Evolutionary conservation across 805 yeast genomes (phyloP).

Genomic region (Saturnispora besseyi): DNA sequence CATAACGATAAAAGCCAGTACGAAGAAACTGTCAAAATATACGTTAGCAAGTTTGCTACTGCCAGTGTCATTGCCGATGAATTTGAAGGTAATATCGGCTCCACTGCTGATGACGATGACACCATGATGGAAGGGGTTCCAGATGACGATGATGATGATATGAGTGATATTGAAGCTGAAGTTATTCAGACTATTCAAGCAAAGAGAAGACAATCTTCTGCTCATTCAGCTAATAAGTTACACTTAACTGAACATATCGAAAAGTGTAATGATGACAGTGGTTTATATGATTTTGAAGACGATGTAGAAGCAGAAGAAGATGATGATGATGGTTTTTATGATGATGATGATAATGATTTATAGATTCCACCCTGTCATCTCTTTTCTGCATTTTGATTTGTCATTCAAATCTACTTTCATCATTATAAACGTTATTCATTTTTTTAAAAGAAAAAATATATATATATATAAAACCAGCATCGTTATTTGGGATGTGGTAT

Average conservation of each 20-base stretch:
- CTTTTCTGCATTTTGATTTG: not conserved
- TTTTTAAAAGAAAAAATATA: not conserved
- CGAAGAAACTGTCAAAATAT: conserved; percentile 58
- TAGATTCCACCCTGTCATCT: not conserved
- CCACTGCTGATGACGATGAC: not conserved
- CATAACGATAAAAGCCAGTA: conserved; percentile 60
- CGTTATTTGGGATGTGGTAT: not conserved
- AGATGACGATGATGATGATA: conserved; percentile 1
- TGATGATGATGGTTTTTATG: not conserved
- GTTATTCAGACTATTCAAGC: conserved; percentile 1
- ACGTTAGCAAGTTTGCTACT: conserved; percentile 63
- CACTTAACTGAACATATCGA: not conserved
- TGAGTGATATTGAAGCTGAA: conserved; percentile 6
- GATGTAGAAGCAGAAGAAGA: not conserved
- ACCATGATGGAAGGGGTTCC: not conserved
- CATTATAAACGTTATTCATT: not conserved
- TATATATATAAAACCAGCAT: not conserved
- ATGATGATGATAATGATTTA: not conserved
- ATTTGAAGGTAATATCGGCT: conserved; percentile 11
- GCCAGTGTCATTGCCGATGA: conserved; percentile 25
- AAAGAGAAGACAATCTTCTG: conserved; percentile 5
- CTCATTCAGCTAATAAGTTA: not conserved
- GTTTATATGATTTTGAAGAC: not conserved
- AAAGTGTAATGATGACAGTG: not conserved
- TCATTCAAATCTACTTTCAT: not conserved